Base-by-base conservation (phyloP, 192 early-diverging fungal genomes). In the Linnemannia exigua region DNA sequence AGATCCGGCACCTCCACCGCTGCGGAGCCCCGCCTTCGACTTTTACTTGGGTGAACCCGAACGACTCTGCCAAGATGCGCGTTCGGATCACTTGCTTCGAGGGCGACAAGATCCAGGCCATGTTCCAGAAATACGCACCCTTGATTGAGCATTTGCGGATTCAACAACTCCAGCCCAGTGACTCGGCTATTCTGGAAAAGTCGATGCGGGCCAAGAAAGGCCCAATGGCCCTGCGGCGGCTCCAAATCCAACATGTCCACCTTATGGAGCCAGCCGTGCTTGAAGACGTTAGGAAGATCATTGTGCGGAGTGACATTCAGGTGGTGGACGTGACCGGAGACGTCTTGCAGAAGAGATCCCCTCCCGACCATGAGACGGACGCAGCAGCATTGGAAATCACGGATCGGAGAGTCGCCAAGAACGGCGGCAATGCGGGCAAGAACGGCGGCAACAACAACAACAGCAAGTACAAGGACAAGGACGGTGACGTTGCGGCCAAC, bases 121-220 rank as follows among this genome's bases (percentile, higher is more conserved):
- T 83, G 47, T 68, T 83, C 31, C 81, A 83, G 47, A 73, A 68
- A 33, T 77, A 77, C 33, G 70, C 81, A n/a, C 48, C 81, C 0
- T 73, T 54, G 17, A 22, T 83, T 1, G 17, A 17, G 19, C 8
- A 22, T 6, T 33, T 83, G 0, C 2, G 47, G 14, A 33, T 83
- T 28, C 14, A 37, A 11, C 44, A 76, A 0, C 72, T 77, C 6
- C n/a, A 46, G 0, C n/a, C 12, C 1, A 38, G 44, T 33, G 81
- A 83, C 22, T 69, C 75, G 6, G 35, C 70, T 2, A n/a, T 77
- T 0, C 31, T 83, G n/a, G 81, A 83, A 15, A 77, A 69, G 66
- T 37, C 61, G n/a, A 36, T 77, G 1, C 67, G 81, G n/a, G 70
- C 70, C 69, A 83, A 77, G 71, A 83, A 74, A 28, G 81, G 81